Evolutionary conservation across 2,329 filamentous ascomycete genomes (phyloP), one percentile per base, ranked within the genome.

Genomic region (Botrytis fragariae): DNA sequence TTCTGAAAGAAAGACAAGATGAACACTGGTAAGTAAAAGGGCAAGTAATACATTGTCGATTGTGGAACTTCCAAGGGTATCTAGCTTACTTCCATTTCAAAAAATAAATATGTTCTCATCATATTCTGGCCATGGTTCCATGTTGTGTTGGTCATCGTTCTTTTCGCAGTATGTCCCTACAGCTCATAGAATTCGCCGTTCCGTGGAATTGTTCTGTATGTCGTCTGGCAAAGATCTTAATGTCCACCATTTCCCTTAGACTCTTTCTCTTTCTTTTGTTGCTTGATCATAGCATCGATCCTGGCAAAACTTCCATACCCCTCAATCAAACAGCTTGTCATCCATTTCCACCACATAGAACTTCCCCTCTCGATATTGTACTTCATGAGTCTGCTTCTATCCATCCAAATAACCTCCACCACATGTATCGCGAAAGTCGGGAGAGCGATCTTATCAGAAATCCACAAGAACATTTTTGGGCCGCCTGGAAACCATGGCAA

Each of bases 371-470:
- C 80, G 18, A 90, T 85, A 10, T 85, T 85, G 76, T 86, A 84
- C 79, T 80, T 86, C 71, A 78, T 78, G 74, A 90, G 79, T 74
- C 85, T 82, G 67, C 82, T 84, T 60, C 80, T 81, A 75, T 87
- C 86, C 77, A 91, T 83, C 79, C 84, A 83, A 62, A 83, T 82
- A n/a, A 86, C 83, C 84, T 98, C 95, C 4, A 82, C 74, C 0
- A 85, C 35, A 82, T 98, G 95, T 20, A 93, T 87, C 0, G 79
- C 84, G 1, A 93, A 5, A 73, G 95, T 87, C 0, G 88, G 84
- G 32, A 84, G 77, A 71, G 92, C 84, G 60, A 95, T 83, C 22
- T 83, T 80, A 67, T 87, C 87, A 75, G 91, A 89, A 1, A 92
- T 82, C 80, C 84, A 87, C 75, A 86, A 84, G 77, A 89, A 91